phyloP scores from a whole-genome alignment of 345 rosid genomes.

The Lepidium africanum region DNA sequence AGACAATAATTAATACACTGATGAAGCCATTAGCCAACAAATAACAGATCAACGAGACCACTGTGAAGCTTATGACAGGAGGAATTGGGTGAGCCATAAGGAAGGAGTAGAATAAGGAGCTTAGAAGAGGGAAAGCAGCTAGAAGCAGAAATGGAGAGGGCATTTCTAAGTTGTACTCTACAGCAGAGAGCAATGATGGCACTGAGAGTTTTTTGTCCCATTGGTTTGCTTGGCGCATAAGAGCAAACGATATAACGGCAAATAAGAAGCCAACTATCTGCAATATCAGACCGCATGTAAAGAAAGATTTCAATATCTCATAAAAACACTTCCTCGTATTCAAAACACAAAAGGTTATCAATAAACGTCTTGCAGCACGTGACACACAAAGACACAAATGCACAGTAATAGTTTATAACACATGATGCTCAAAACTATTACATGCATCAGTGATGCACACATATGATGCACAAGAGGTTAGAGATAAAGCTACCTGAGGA shows the following conservation, averaged over 20 bases:
- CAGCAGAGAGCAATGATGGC: conserved; percentile 66
- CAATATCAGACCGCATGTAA: conserved; percentile 11
- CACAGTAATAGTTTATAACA: background rate
- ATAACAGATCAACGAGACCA: conserved; percentile 64
- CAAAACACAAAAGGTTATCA: background rate
- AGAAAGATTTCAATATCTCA: conserved; percentile 15
- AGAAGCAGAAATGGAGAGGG: conserved; percentile 65
- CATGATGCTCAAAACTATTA: background rate
- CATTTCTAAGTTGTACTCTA: conserved; percentile 74
- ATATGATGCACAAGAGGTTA: conserved; percentile 3
- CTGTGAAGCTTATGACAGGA: conserved; percentile 53
- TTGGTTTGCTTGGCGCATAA: conserved; percentile 77
- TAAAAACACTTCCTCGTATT: background rate
- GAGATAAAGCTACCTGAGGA: conserved; percentile 51
- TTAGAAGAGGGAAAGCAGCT: conserved; percentile 45
- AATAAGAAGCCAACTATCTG: conserved; percentile 29
- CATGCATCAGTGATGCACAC: background rate
- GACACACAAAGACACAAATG: background rate
- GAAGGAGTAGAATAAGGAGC: conserved; percentile 51
- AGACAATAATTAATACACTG: conserved; percentile 46
- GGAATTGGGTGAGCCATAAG: conserved; percentile 65
- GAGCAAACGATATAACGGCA: conserved; percentile 73
- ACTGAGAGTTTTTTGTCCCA: conserved; percentile 61
- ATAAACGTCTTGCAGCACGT: background rate
- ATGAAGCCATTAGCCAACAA: conserved; percentile 64